Percentiles rank a stretch among this genome's conserved stretches.
Evolutionary conservation across 2,329 filamentous ascomycete genomes (phyloP).

Genomic region (Capronia epimyces): DNA sequence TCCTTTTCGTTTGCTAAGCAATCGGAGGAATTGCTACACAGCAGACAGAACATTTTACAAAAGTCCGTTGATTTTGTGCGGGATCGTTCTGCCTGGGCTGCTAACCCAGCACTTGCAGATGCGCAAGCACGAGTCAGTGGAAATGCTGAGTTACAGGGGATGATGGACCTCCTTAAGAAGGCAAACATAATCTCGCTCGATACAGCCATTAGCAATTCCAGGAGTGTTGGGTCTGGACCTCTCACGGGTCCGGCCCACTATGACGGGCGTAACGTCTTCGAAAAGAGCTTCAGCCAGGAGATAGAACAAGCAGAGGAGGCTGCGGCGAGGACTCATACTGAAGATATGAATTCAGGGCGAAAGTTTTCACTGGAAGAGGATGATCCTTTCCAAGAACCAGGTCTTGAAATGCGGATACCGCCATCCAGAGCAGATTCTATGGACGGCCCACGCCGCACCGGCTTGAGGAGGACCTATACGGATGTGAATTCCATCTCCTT

Average conservation of each 20-base stretch:
- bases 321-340: constrained; percentile 8
- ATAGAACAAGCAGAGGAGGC: constrained; percentile 43
- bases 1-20: constrained; percentile 98
- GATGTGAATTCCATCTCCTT: constrained; percentile 69
- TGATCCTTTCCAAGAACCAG: constrained; percentile 16
- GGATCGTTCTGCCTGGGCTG: constrained; percentile 78
- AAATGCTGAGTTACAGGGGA: constrained; percentile 79
- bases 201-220: constrained; percentile 45
- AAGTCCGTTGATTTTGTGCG: constrained; percentile 95
- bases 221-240: constrained; percentile 52
- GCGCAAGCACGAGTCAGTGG: constrained; percentile 77
- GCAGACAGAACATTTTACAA: constrained; percentile 85
- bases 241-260: constrained; percentile 73
- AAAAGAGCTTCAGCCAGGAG: constrained; percentile 64
- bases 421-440: constrained; percentile 22
- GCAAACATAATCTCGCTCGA: constrained; percentile 71
- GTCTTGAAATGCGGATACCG: constrained; percentile 22
- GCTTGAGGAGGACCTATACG: constrained; percentile 80
- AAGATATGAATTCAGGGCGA: constrained; percentile 9
- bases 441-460: constrained; percentile 54
- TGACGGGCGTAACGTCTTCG: constrained; percentile 74
- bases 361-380: constrained; percentile 22
- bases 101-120: constrained; percentile 67
- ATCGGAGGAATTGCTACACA: constrained; percentile 86
- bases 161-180: constrained; percentile 80